Percentiles rank a stretch among this genome's conserved stretches.
These are phyloP conservation scores for Penicillium longicatenatum DNA, from an alignment of 495 filamentous ascomycete species.

Conservation along the genomic window DNA sequence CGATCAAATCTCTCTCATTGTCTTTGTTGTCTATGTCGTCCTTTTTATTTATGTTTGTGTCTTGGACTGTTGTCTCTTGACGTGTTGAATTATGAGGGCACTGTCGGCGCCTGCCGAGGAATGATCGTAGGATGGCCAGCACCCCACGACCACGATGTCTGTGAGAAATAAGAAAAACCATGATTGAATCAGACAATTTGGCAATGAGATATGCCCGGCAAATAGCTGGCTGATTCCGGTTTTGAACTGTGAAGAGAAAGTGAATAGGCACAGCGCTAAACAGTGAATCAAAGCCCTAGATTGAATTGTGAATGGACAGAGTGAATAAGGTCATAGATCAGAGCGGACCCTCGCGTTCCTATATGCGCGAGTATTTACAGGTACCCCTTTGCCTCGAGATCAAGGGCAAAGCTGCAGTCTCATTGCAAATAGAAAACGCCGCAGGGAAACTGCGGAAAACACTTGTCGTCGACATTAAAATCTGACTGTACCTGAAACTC, in stretches of 20 bases:
- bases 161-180: constrained; percentile 14
- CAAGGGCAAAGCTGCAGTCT: not conserved
- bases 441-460: not conserved
- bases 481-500: constrained; percentile 14
- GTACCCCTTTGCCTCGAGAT: not conserved
- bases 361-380: not conserved
- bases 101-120: not conserved
- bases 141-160: constrained; percentile 6
- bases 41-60: constrained; percentile 5
- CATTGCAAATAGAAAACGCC: not conserved
- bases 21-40: constrained; percentile 11
- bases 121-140: constrained; percentile 7
- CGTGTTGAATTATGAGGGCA: not conserved
- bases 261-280: not conserved
- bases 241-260: not conserved
- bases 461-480: constrained; percentile 14
- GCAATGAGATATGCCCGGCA: no score
- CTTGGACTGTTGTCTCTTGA: not conserved
- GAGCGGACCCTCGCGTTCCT: not conserved
- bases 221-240: no score
- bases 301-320: not conserved
- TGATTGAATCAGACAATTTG: constrained; percentile 1
- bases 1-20: constrained; percentile 20
- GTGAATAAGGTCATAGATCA: not conserved
- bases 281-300: not conserved